Percentiles rank a stretch among this genome's conserved stretches.
Conservation (phyloP, 208 protist genomes). For the Leishmania major region DNA sequence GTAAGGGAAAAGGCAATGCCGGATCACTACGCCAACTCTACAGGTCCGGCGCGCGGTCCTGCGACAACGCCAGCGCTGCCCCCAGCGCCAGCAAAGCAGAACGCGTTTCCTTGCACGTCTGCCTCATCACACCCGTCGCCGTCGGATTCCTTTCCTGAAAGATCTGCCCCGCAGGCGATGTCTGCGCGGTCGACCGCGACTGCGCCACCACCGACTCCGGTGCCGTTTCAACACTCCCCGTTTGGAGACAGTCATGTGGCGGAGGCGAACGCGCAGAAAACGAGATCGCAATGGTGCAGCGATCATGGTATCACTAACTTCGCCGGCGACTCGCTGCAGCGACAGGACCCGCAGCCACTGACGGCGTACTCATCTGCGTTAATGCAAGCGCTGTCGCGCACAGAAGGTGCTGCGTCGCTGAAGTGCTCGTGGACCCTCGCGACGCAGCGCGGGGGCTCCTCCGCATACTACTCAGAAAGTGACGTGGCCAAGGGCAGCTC, state of each 20-base stretch:
- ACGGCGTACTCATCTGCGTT: constrained; percentile 54
- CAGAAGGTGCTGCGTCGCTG: constrained; percentile 41
- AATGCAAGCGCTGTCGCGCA: constrained; percentile 63
- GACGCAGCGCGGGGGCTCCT: constrained; percentile 5
- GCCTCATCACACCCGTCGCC: background rate
- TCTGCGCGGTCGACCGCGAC: background rate
- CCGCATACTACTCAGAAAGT: constrained; percentile 3
- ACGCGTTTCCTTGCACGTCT: background rate
- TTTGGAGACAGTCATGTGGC: constrained; percentile 14
- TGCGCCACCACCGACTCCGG: background rate
- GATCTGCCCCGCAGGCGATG: background rate
- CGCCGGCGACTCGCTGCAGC: background rate
- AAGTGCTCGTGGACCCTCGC: constrained; percentile 19
- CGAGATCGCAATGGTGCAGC: constrained; percentile 1
- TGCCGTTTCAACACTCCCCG: background rate
- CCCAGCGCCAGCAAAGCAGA: background rate
- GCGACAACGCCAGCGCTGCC: background rate
- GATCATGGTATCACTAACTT: background rate
- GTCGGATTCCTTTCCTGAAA: background rate
- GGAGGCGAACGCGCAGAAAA: background rate
- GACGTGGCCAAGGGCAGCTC: constrained; percentile 10
- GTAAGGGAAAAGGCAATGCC: background rate
- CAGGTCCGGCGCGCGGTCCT: background rate
- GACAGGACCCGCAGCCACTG: background rate
- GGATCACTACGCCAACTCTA: background rate